Percentiles rank a stretch among this genome's conserved stretches.
Evolutionary conservation across 2,329 filamentous ascomycete species (phyloP).

Genomic region (Trichoderma sp.): DNA sequence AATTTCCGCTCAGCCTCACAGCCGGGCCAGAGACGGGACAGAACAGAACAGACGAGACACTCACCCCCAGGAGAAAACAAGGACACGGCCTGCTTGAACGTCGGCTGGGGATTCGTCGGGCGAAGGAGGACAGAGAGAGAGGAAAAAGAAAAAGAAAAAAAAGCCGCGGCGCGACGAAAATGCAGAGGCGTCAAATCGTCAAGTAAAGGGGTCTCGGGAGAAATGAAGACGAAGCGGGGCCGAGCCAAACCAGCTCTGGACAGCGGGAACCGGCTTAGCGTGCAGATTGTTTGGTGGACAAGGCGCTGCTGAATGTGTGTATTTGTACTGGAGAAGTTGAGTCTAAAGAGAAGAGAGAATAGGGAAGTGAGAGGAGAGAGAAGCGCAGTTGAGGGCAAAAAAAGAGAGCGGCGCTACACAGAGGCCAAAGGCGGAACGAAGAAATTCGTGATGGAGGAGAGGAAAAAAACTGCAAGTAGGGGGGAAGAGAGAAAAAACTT

Average conservation of each 20-base stretch:
- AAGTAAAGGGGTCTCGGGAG: conserved; percentile 18
- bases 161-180: conserved; percentile 2
- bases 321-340: neutral
- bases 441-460: conserved; percentile 3
- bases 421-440: conserved; percentile 9
- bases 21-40: neutral
- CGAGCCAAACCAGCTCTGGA: conserved; percentile 18
- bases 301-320: neutral
- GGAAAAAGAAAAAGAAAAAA: conserved; percentile 4
- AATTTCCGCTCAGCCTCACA: conserved; percentile 11
- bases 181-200: conserved; percentile 12
- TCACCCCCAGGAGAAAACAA: conserved; percentile 10
- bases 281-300: neutral
- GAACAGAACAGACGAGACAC: neutral
- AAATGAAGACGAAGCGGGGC: conserved; percentile 20
- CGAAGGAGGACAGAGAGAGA: conserved; percentile 3
- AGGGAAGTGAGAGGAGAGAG: neutral
- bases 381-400: neutral
- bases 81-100: neutral
- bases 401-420: conserved; percentile 3
- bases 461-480: neutral
- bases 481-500: neutral
- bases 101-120: conserved; percentile 8
- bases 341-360: neutral
- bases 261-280: conserved; percentile 13